A percentile compares a stretch with the other conserved stretches of the same genome.
Conservation (phyloP, 495 filamentous ascomycete species). For the Aspergillus haitiensis region DNA sequence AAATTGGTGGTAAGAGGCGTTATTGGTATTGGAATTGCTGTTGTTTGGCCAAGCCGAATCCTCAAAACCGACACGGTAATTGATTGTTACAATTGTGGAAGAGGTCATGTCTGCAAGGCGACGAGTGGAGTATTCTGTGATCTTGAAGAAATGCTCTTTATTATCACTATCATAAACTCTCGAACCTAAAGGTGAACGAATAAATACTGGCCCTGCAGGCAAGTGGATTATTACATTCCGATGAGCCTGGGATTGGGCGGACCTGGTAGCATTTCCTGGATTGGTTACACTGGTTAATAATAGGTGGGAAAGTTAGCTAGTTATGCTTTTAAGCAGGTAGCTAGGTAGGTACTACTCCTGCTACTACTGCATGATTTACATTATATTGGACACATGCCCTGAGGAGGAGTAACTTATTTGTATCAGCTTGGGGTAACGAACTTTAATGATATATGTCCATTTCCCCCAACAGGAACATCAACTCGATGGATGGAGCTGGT, state of each 20-base stretch:
- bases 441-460: constrained; percentile 36
- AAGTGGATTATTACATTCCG: constrained; percentile 41
- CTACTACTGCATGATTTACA: too few species aligned
- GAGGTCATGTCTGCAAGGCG: constrained; percentile 31
- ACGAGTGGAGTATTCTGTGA: not conserved
- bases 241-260: not conserved
- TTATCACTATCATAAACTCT: not conserved
- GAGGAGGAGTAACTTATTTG: not conserved
- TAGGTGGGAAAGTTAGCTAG: too few species aligned
- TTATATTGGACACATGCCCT: not conserved
- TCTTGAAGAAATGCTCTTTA: constrained; percentile 5
- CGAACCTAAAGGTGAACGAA: not conserved
- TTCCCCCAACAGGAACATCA: constrained; percentile 36
- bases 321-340: too few species aligned
- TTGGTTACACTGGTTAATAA: constrained; percentile 30
- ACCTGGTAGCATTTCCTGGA: constrained; percentile 10
- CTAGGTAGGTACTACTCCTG: too few species aligned
- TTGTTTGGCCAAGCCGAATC: not conserved
- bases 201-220: constrained; percentile 41
- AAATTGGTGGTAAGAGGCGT: constrained; percentile 24
- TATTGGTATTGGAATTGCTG: not conserved
- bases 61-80: constrained; percentile 42
- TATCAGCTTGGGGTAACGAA: constrained; percentile 14
- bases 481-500: not conserved
- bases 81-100: constrained; percentile 42